These are phyloP conservation scores for Fusarium multiceps DNA, from an alignment of 2,329 filamentous ascomycete species.

Conservation along the genomic window DNA sequence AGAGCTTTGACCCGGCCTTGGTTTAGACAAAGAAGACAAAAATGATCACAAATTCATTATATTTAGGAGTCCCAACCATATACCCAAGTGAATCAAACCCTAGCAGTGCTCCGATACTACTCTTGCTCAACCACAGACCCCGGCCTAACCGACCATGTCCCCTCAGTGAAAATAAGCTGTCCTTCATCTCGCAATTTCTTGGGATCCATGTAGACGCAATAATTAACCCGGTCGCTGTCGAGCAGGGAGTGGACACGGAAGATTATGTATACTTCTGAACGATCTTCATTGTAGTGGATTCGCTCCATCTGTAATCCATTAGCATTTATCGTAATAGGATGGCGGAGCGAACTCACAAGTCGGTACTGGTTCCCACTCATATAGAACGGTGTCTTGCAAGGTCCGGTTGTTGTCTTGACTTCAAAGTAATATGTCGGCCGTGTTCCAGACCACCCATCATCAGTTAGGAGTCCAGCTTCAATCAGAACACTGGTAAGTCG, in stretches of 20 bases:
- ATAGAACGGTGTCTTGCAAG: slow-evolving; percentile 32
- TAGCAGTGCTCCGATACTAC: no score
- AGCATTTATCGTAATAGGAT: not conserved
- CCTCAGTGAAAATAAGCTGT: not conserved
- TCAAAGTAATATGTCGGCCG: slow-evolving; percentile 59
- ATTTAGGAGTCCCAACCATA: no score
- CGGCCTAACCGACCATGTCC: slow-evolving; percentile 1
- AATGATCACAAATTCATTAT: no score
- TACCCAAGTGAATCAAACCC: no score
- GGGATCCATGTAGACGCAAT: not conserved
- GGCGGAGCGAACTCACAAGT: not conserved
- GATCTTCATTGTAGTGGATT: not conserved
- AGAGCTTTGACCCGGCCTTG: no score
- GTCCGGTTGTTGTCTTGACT: slow-evolving; percentile 60
- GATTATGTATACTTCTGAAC: slow-evolving; percentile 1
- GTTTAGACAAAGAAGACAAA: no score
- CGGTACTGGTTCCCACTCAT: slow-evolving; percentile 13
- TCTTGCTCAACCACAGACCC: not conserved
- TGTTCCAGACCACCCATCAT: slow-evolving; percentile 27
- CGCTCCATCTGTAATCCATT: not conserved
- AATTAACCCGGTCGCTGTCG: not conserved
- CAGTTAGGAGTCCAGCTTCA: slow-evolving; percentile 14
- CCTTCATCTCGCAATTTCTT: not conserved
- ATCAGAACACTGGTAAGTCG: slow-evolving; percentile 23
- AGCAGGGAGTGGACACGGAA: slow-evolving; percentile 10